These are phyloP conservation scores for Phytophthora multivora DNA, from an alignment of 352 stramenopile species.

Conservation along the genomic window DNA sequence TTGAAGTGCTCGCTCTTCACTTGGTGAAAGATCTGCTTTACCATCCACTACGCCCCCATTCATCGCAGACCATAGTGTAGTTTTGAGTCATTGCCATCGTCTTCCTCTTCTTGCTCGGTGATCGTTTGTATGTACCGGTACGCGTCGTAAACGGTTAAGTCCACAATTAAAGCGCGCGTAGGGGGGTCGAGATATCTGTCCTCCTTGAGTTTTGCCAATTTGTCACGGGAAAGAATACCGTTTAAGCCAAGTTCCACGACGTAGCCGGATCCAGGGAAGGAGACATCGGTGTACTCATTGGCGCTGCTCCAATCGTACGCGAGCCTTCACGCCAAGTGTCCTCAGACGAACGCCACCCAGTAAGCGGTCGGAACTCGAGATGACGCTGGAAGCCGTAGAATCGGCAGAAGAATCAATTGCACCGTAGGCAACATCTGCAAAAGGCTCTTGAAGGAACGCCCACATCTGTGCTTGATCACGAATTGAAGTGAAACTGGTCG, in stretches of 20 bases:
- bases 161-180: conserved; percentile 63
- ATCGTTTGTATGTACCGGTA: conserved; percentile 75
- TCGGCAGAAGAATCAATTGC: conserved; percentile 3
- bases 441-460: conserved; percentile 65
- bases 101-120: conserved; percentile 66
- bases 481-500: conserved; percentile 57
- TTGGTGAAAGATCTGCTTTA: conserved; percentile 33
- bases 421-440: conserved; percentile 62
- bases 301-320: conserved; percentile 61
- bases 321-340: conserved; percentile 54
- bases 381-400: conserved; percentile 23
- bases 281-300: conserved; percentile 40
- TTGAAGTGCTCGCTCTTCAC: conserved; percentile 28
- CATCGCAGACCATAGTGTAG: conserved; percentile 27
- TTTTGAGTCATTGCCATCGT: conserved; percentile 29
- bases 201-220: conserved; percentile 38
- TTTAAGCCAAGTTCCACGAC: conserved; percentile 59
- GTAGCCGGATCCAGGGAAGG: conserved; percentile 62
- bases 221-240: conserved; percentile 26
- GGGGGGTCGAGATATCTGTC: conserved; percentile 64
- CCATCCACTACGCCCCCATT: conserved; percentile 31
- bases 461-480: conserved; percentile 65
- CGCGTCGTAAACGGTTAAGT: conserved; percentile 70
- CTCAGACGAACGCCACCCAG: conserved; percentile 61
- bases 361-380: conserved; percentile 57